Conservation (phyloP, 257 asterid species). For the Galeopsis tetrahit region DNA sequence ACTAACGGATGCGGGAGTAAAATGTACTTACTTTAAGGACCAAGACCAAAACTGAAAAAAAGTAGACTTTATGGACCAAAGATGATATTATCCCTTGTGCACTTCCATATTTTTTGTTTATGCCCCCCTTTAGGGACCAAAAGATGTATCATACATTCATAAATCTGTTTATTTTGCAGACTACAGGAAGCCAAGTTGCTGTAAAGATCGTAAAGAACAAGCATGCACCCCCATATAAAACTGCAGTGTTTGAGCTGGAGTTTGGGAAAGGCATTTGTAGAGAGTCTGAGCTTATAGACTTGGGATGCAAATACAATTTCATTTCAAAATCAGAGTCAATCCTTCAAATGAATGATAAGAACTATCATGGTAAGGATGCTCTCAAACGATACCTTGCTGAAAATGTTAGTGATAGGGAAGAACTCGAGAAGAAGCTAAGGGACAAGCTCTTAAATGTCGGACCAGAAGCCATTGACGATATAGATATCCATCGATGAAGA, state of each 20-base stretch:
- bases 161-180: slow-evolving; percentile 40
- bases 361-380: slow-evolving; percentile 63
- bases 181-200: slow-evolving; percentile 72
- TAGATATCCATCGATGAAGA: slow-evolving; percentile 24
- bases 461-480: no score
- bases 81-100: no score
- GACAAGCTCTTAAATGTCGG: slow-evolving; percentile 48
- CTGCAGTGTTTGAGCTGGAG: slow-evolving; percentile 80
- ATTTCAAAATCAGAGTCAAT: slow-evolving; percentile 43
- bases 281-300: slow-evolving; percentile 74
- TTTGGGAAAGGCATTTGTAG: slow-evolving; percentile 83
- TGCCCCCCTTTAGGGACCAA: no score
- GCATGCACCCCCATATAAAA: slow-evolving; percentile 88
- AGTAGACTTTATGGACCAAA: no score
- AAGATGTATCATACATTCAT: no score
- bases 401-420: slow-evolving; percentile 47
- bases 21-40: no score
- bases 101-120: no score
- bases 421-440: slow-evolving; percentile 56
- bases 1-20: no score
- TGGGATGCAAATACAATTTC: slow-evolving; percentile 76
- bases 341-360: slow-evolving; percentile 43
- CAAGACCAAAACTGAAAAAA: no score
- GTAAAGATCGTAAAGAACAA: slow-evolving; percentile 94
- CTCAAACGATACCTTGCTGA: slow-evolving; percentile 50